Evolutionary conservation across 306 rosid species (phyloP), one percentile per base, ranked within the genome.

Genomic region (Leucaena leucocephala): DNA sequence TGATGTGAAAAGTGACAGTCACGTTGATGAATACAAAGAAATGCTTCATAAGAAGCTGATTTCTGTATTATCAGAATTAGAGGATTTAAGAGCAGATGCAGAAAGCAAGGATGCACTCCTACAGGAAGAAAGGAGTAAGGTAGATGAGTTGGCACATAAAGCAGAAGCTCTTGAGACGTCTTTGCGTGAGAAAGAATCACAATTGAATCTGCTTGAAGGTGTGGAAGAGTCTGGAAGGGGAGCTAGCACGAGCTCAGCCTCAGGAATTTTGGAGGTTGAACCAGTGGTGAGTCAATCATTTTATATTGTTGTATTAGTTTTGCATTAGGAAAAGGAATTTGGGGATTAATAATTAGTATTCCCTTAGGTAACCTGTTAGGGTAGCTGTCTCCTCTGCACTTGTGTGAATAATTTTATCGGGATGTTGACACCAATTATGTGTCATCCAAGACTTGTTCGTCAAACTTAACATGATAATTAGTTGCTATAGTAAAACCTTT

Each of bases 191-290:
- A 91, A 90, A 82, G 97, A 87, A 79, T 84, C 78, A 27, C 90
- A 91, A 57, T 78, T 93, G 83, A 91, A 91, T 88, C 79, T 93
- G 88, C 94, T 93, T 81, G 92, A 91, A 70, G 90, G 89, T 77
- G 94, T 73, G 58, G 96, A 81, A 86, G 88, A 86, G 84, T 76
- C 87, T 80, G 88, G 72, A 83, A 81, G 68, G 85, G 87, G 82
- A 39, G 79, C 87, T 76, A 80, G 85, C 71, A 74, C 68, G 42
- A 83, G 86, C 89, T 88, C 90, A 71, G 96, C 90, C 89, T 87
- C 90, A 71, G 96, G 91, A 87, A 91, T 95, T 82, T 77, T 85
- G 70, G 97, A 95, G 85, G 87, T 89, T 8, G 97, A 91, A 86
- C 97, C 98, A 80, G 72, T 83, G 94, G 98, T 95, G 81, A 90